Percentiles rank a stretch among this genome's conserved stretches.
phyloP scores from a whole-genome alignment of 2,329 filamentous ascomycete genomes.

The Phaeophleospora eucalypticola region DNA sequence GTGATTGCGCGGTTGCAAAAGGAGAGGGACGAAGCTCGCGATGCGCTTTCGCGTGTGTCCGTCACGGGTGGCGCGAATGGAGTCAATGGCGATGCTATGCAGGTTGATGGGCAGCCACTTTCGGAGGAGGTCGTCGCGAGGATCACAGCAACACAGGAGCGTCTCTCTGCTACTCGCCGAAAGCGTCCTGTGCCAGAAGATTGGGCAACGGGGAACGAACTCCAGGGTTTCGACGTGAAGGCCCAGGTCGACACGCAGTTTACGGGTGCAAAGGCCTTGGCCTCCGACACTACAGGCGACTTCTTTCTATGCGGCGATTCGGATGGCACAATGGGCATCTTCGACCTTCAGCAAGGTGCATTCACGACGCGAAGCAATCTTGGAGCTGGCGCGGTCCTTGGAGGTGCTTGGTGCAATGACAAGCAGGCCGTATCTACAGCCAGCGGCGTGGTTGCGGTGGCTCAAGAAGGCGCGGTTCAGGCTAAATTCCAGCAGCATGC shows the following conservation, averaged over 20 bases:
- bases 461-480: constrained; percentile 64
- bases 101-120: constrained; percentile 76
- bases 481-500: constrained; percentile 76
- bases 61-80: constrained; percentile 52
- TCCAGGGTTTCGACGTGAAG: constrained; percentile 57
- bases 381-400: constrained; percentile 64
- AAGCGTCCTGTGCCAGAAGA: constrained; percentile 81
- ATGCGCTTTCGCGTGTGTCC: constrained; percentile 80
- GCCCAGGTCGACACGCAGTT: constrained; percentile 55
- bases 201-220: constrained; percentile 73
- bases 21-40: constrained; percentile 87
- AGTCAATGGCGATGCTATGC: constrained; percentile 74
- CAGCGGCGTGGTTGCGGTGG: constrained; percentile 75
- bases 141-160: constrained; percentile 75
- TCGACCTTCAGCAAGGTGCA: constrained; percentile 71
- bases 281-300: constrained; percentile 57
- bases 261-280: constrained; percentile 55
- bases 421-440: constrained; percentile 70
- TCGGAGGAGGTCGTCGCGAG: constrained; percentile 66
- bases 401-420: constrained; percentile 60
- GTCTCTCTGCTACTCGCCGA: constrained; percentile 81
- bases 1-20: constrained; percentile 88
- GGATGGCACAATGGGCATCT: constrained; percentile 72
- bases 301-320: constrained; percentile 70
- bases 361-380: constrained; percentile 64